Conservation (phyloP, 2,329 filamentous ascomycete genomes). For the Ploettnerulaceae sp. region DNA sequence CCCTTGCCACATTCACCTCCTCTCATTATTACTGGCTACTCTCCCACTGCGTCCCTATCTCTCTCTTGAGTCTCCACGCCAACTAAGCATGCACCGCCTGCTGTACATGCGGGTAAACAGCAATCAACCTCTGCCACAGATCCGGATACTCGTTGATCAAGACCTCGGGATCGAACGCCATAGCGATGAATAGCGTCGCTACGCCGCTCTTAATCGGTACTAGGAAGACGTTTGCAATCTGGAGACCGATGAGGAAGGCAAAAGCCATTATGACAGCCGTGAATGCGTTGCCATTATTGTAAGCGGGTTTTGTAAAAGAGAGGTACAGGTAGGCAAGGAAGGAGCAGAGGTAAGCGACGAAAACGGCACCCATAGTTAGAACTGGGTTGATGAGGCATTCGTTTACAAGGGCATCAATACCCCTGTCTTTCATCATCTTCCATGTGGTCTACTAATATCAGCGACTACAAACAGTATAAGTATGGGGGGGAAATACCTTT, state of each 20-base stretch:
- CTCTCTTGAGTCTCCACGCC: background rate
- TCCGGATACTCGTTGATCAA: constrained; percentile 77
- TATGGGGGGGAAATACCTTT: constrained; percentile 51
- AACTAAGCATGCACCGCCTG: constrained; percentile 43
- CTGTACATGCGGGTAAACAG: constrained; percentile 80
- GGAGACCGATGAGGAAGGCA: constrained; percentile 82
- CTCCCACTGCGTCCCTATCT: no score
- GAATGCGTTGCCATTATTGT: constrained; percentile 64
- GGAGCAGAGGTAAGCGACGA: constrained; percentile 78
- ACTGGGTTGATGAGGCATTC: constrained; percentile 42
- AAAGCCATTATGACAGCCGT: constrained; percentile 79
- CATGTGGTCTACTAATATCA: constrained; percentile 31
- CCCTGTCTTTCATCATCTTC: constrained; percentile 82
- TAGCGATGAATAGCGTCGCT: constrained; percentile 84
- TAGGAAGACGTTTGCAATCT: constrained; percentile 85
- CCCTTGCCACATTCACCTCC: no score
- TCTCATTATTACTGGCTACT: no score
- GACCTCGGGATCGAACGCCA: constrained; percentile 64
- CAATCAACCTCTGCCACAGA: constrained; percentile 72
- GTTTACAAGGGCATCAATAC: constrained; percentile 84
- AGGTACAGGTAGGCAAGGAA: constrained; percentile 85
- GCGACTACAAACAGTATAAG: background rate
- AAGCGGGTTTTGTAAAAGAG: constrained; percentile 71
- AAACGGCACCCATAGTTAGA: constrained; percentile 71
- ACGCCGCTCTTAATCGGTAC: constrained; percentile 85